A percentile compares a stretch with the other conserved stretches of the same genome.
Evolutionary conservation across 306 rosid genomes (phyloP).

Genomic region (Luffa aegyptiaca): DNA sequence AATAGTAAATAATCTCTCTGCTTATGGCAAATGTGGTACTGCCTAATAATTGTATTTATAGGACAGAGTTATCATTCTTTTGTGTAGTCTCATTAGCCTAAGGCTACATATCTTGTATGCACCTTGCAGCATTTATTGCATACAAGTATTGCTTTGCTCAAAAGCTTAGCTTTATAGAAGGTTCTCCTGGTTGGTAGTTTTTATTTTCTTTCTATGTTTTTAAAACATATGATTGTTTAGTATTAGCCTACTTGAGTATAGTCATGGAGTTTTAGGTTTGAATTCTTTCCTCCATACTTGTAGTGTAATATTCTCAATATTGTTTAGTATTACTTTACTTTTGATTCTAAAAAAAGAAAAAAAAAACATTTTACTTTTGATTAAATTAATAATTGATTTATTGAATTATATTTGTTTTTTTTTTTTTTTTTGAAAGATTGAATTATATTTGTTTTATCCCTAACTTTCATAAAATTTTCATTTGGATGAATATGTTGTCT

Average conservation of each 20-base stretch:
- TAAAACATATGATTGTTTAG: background rate
- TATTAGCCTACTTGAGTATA: background rate
- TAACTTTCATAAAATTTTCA: too few species aligned
- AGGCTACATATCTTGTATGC: background rate
- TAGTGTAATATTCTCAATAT: too few species aligned
- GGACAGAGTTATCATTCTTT: slow-evolving; percentile 2
- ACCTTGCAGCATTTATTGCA: background rate
- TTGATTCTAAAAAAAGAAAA: too few species aligned
- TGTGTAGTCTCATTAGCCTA: background rate
- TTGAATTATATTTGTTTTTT: too few species aligned
- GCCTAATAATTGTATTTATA: background rate
- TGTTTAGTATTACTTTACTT: too few species aligned
- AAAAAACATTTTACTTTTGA: too few species aligned
- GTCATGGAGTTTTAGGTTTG: too few species aligned
- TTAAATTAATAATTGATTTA: too few species aligned
- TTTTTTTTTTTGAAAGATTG: too few species aligned
- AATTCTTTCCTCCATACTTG: too few species aligned
- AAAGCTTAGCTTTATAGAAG: background rate
- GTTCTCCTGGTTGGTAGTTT: background rate
- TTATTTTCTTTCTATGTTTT: background rate
- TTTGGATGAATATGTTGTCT: too few species aligned
- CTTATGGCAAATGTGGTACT: background rate
- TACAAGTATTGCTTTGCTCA: background rate
- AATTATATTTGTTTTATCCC: too few species aligned
- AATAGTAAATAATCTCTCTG: background rate